Percentiles rank a stretch among this genome's conserved stretches.
phyloP scores from a whole-genome alignment of 192 early-diverging fungal species.

The Jimgerdemannia lactiflua region DNA sequence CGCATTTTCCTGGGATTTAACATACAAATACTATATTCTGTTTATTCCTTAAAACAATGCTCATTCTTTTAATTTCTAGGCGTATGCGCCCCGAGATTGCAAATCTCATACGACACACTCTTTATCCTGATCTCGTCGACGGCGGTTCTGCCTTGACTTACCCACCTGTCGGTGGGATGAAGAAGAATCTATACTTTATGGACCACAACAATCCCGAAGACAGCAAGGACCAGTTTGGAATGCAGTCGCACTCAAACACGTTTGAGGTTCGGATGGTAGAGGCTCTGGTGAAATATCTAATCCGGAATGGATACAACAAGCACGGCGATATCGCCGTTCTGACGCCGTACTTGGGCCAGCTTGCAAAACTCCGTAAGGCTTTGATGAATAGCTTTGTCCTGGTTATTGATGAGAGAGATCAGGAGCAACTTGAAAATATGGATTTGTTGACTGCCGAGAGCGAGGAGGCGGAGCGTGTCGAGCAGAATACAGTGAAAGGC shows the following conservation, averaged over 20 bases:
- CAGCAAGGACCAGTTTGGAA: slow-evolving; percentile 25
- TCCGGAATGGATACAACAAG: slow-evolving; percentile 46
- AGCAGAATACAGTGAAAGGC: not conserved
- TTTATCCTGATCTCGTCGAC: slow-evolving; percentile 47
- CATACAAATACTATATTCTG: no score
- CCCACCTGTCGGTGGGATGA: slow-evolving; percentile 42
- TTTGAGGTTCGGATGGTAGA: slow-evolving; percentile 52
- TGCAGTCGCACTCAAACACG: slow-evolving; percentile 41
- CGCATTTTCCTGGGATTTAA: no score
- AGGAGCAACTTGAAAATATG: not conserved
- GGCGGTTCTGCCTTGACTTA: slow-evolving; percentile 31
- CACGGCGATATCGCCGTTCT: slow-evolving; percentile 50
- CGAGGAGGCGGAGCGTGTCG: not conserved
- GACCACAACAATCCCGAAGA: slow-evolving; percentile 42
- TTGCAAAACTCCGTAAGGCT: slow-evolving; percentile 27
- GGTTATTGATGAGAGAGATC: not conserved
- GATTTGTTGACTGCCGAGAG: not conserved
- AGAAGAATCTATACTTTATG: slow-evolving; percentile 48
- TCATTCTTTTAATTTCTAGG: slow-evolving; percentile 9
- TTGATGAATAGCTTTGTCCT: not conserved
- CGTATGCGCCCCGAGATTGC: slow-evolving; percentile 57
- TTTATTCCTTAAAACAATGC: no score
- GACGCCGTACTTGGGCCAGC: slow-evolving; percentile 57
- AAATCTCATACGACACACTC: slow-evolving; percentile 37
- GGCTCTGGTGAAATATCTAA: slow-evolving; percentile 40